Percentiles rank a stretch among this genome's conserved stretches.
Evolutionary conservation across 2,329 filamentous ascomycete species (phyloP).

Genomic region (Rhinocladiella mackenziei): DNA sequence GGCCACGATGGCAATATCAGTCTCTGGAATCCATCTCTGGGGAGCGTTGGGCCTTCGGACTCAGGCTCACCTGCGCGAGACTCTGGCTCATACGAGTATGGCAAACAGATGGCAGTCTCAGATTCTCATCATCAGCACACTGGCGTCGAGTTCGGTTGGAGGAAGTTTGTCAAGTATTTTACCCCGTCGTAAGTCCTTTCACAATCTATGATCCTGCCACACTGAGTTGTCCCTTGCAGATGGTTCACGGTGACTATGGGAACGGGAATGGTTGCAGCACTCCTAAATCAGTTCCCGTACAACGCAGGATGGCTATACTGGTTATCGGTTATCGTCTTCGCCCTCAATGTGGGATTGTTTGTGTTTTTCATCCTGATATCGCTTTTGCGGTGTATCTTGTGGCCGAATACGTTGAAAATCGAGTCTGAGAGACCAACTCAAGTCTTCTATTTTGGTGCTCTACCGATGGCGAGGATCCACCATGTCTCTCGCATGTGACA

Average conservation of each 20-base stretch:
- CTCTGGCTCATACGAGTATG: too few relatives aligned
- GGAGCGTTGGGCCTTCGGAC: too few relatives aligned
- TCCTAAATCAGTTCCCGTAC: conserved; percentile 60
- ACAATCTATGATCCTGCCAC: too few relatives aligned
- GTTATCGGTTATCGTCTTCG: conserved; percentile 58
- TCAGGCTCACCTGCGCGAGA: too few relatives aligned
- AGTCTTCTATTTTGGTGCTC: conserved; percentile 63
- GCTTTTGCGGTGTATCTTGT: conserved; percentile 46
- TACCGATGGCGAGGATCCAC: too few relatives aligned
- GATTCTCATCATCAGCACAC: too few relatives aligned
- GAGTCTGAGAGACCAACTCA: conserved; percentile 62
- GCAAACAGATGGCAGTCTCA: too few relatives aligned
- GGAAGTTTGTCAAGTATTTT: conserved; percentile 20
- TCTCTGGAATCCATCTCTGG: too few relatives aligned
- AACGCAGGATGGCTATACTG: conserved; percentile 54
- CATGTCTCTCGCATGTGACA: too few relatives aligned
- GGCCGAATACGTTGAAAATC: conserved; percentile 54
- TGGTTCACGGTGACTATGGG: conserved; percentile 62
- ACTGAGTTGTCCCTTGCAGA: too few relatives aligned
- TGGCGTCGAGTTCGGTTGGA: conserved; percentile 14
- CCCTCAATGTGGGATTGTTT: conserved; percentile 59
- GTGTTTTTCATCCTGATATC: conserved; percentile 21
- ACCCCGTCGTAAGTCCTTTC: conserved; percentile 16
- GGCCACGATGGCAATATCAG: conserved; percentile 3
- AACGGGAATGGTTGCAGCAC: conserved; percentile 61